These are phyloP conservation scores for Perkinsus chesapeaki DNA, from an alignment of 169 alveolate genomes.

Conservation along the genomic window DNA sequence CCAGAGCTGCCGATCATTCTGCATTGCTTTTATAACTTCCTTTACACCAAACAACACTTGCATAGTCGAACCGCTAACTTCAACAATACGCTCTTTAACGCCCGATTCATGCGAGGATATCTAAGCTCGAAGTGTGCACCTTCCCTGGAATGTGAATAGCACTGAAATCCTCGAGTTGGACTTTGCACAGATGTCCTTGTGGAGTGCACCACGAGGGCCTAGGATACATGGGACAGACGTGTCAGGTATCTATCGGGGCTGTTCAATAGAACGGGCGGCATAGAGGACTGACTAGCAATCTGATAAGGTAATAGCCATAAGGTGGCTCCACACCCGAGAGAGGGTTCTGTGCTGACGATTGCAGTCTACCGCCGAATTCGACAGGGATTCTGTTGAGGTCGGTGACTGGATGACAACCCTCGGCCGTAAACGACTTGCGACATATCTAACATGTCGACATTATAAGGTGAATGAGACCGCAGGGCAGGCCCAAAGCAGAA, in stretches of 20 bases:
- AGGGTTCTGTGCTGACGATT: neutral
- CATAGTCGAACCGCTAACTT: neutral
- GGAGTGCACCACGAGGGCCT: neutral
- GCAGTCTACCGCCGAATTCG: neutral
- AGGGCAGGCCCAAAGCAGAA: too few relatives aligned
- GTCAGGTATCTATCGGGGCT: neutral
- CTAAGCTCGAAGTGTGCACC: neutral
- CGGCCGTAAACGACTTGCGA: neutral
- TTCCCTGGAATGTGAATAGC: neutral
- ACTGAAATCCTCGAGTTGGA: neutral
- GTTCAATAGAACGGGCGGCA: neutral
- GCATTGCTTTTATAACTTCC: neutral
- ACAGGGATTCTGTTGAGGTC: neutral
- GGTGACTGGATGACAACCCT: neutral
- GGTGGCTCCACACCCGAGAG: neutral
- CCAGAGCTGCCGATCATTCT: neutral
- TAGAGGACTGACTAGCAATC: neutral
- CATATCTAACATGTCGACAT: neutral
- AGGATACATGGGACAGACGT: neutral
- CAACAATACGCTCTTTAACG: neutral
- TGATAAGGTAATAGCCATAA: neutral
- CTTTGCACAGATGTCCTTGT: neutral
- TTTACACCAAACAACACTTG: neutral
- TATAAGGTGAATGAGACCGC: neutral
- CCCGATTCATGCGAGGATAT: neutral